Conservation (phyloP, 805 yeast genomes). For the Starmerella powellii region DNA sequence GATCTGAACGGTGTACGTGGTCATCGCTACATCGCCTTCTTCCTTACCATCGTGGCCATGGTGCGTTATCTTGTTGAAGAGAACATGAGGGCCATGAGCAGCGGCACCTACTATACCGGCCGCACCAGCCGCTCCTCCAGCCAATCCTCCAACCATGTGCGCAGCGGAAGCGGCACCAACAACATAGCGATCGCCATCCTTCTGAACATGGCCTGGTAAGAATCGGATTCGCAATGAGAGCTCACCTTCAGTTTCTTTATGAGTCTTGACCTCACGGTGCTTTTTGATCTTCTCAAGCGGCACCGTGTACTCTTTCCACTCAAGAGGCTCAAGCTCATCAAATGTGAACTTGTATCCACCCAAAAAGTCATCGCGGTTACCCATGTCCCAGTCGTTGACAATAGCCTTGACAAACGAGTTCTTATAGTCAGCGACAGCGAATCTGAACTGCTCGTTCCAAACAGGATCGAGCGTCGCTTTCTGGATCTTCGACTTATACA, state of each 20-base stretch:
- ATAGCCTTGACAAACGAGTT: constrained; percentile 31
- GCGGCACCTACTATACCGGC: constrained; percentile 35
- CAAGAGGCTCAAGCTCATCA: constrained; percentile 46
- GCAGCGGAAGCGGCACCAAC: constrained; percentile 20
- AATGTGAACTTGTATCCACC: constrained; percentile 54
- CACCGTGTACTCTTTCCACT: constrained; percentile 39
- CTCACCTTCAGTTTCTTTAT: constrained; percentile 47
- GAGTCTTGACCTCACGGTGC: constrained; percentile 34
- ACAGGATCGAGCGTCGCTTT: constrained; percentile 85
- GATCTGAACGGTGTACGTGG: constrained; percentile 15
- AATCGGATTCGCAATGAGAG: constrained; percentile 49
- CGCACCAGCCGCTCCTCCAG: constrained; percentile 34
- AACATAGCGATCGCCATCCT: constrained; percentile 18
- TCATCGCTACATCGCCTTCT: constrained; percentile 13
- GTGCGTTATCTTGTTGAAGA: constrained; percentile 32
- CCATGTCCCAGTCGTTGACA: constrained; percentile 86
- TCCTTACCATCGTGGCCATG: constrained; percentile 13
- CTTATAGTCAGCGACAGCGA: constrained; percentile 17
- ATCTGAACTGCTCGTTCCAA: constrained; percentile 59
- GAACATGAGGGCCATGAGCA: constrained; percentile 29
- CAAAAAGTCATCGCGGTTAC: constrained; percentile 71
- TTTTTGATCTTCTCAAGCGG: constrained; percentile 35
- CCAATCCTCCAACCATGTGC: constrained; percentile 21
- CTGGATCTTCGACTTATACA: constrained; percentile 63
- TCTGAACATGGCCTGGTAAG: constrained; percentile 52